Base-by-base conservation (phyloP, 306 rosid genomes). In the Casuarina cunninghamiana region DNA sequence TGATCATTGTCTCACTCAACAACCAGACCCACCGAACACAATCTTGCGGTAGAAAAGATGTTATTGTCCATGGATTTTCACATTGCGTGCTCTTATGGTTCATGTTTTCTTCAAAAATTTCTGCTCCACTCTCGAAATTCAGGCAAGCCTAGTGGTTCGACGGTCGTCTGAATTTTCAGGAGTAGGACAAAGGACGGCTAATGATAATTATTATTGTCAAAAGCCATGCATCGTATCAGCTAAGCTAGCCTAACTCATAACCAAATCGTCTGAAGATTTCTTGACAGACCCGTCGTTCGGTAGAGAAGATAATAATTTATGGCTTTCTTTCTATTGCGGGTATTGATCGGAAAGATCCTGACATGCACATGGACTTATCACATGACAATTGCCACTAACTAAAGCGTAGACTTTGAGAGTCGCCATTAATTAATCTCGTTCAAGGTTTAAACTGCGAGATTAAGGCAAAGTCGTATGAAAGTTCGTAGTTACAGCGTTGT, bases 1-100 rank as follows among this genome's bases (percentile, higher is more conserved):
- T 82, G 73, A 78, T 53, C 76, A 41, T 0, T 54, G 69, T 83
- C 80, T 26, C 17, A 68, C 72, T 46, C 69, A 70, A 51, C 46
- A 3, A 32, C 75, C 17, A 74, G 10, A n/a, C 7, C 26, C 3
- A 42, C 55, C 42, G 67, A 44, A 76, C 72, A 73, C 39, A 53
- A 66, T 65, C 72, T 73, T 81, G 66, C 32, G 78, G 74, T 8
- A 57, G 65, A 51, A 60, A 70, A 21, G 81, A 50, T 44, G 72
- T 57, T 19, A 53, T 71, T 49, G 75, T 63, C 84, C 84, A 74
- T 41, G 50, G 21, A 42, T 21, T 41, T 3, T 35, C 45, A 12
- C 21, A 16, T 35, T 72, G 78, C 82, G 71, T 53, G 19, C 16
- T 13, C 2, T 1, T 73, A 77, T 60, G 39, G 72, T 53, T 84